Evolutionary conservation across 495 filamentous ascomycete species (phyloP), one percentile per base, ranked within the genome.

Genomic region (Echria macrotheca): DNA sequence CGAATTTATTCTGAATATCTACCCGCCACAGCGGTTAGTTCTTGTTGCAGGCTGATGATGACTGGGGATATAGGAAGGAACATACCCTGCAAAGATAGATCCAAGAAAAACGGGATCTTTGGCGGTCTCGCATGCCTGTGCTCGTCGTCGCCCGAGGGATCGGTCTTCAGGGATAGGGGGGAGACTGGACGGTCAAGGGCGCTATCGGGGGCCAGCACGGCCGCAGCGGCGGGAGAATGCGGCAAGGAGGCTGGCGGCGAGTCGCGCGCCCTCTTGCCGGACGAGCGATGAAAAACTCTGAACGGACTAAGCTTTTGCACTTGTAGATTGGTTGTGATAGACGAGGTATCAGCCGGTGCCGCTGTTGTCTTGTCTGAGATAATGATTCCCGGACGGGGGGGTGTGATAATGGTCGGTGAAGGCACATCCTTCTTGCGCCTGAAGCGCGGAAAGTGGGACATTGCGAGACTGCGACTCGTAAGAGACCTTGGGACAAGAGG

Each of bases 1-100:
- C 53, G 63, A 84, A 86, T 56, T 78, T 83, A 52, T 51, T 45
- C 15, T 68, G 61, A 54, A 79, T 72, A 17, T 72, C 75, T 79
- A 54, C 19, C 12, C 2, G 5, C n/a, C n/a, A n/a, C n/a, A n/a
- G n/a, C n/a, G 5, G 22, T 4, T 1, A 31, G 8, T 18, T 5
- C 2, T 28, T 1, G 21, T 43, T 17, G 24, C 17, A 12, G 15
- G 21, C 7, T 21, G 15, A 33, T 4, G 32, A 25, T 18, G 14
- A 1, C 31, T 17, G 7, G 19, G 14, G 36, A 6, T 24, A 37
- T 21, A 11, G 19, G 11, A n/a, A n/a, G n/a, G n/a, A 48, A 53
- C 53, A 8, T 24, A 63, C 68, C 61, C 38, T 56, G 46, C 2
- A 56, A 50, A 5, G 50, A 65, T 9, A 69, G 54, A 11, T 66